Evolutionary conservation across 108 stramenopile genomes (phyloP), one percentile per base, ranked within the genome.

Genomic region (Discostella stelligeroides): DNA sequence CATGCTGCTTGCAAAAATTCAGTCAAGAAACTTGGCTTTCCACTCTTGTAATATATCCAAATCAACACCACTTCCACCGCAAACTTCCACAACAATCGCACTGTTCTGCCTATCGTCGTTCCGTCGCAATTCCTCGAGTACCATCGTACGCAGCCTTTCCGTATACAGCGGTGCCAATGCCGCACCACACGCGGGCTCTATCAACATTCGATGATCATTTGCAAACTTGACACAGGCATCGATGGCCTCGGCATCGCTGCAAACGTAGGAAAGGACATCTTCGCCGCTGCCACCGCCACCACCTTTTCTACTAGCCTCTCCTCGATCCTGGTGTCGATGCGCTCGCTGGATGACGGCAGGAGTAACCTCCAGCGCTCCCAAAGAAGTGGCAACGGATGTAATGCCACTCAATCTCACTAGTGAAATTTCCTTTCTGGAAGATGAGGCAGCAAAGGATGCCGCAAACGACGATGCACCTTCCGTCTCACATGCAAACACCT

Each of bases 131-230:
- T 76, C 81, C 18, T 50, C 42, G 9, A 94, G 58, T 39, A 63
- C 73, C 43, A 65, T 41, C 8, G 70, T 41, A 15, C 89, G 76
- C 60, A 92, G 70, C 41, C 90, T 76, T 24, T 88, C 82, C 24
- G 83, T 83, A 66, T 91, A 94, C 48, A 86, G 63, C n/a, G 86
- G 80, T 14, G 92, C 93, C 53, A 95, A 66, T 12, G 93, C 86
- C 12, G 96, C 96, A 11, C 95, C 96, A 83, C 94, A 95, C 0
- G 96, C 92, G 0, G 96, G 96, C 74, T 97, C 96, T 0, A 97
- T 93, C 51, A 97, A 68, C 47, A 95, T 79, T 15, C 96, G 86
- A 66, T 91, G 90, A 62, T 96, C 93, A 0, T 76, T 38, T 7
- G 92, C 82, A 55, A 95, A 92, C 29, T 67, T 70, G 30, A 86